These are phyloP conservation scores for Erodium moschatum DNA, from an alignment of 441 rosid species.

Conservation along the genomic window DNA sequence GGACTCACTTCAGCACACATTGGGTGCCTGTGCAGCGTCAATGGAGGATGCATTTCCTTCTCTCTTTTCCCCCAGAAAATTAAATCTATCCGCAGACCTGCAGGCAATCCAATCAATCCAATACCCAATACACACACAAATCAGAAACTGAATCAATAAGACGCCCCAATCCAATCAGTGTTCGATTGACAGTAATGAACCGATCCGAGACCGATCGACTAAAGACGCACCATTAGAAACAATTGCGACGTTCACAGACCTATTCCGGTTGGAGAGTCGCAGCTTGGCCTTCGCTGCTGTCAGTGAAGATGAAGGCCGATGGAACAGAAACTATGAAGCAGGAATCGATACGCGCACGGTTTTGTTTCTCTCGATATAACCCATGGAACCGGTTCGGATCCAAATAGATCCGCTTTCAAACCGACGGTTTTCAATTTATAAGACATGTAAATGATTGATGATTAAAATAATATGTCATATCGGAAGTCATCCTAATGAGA, in stretches of 20 bases:
- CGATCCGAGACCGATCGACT: not conserved
- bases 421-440: no score
- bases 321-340: no score
- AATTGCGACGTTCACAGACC: not conserved
- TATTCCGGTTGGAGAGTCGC: not conserved
- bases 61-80: conserved; percentile 2
- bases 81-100: not conserved
- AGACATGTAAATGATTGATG: no score
- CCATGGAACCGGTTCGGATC: no score
- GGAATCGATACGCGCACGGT: no score
- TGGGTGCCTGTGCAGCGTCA: conserved; percentile 80
- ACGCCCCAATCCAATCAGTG: not conserved
- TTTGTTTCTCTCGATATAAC: no score
- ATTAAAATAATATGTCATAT: no score
- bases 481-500: no score
- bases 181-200: not conserved
- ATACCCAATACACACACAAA: not conserved
- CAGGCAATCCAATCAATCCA: not conserved
- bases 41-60: conserved; percentile 72
- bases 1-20: conserved; percentile 78
- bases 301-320: no score
- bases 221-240: not conserved
- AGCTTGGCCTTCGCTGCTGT: not conserved
- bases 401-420: no score
- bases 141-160: not conserved